Base-by-base conservation (phyloP, 495 filamentous ascomycete genomes). In the Apodospora peruviana region DNA sequence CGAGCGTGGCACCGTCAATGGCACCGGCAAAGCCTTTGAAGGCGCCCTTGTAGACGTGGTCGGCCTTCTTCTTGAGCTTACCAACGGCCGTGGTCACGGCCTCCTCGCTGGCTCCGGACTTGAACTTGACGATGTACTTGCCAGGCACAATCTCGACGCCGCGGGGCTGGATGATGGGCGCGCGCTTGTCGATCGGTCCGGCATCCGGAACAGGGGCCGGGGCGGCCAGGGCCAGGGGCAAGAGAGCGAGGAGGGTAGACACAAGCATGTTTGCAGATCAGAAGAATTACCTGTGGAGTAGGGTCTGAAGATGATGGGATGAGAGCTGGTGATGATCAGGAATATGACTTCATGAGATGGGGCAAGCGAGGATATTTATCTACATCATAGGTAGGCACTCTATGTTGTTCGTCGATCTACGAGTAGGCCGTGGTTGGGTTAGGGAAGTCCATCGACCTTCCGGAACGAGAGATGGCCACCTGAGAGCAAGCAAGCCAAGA, bases 101-200 rank as follows among this genome's bases (percentile, higher is more conserved):
- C 1, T 61, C 56, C 19, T 64, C 53, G 46, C 47, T 57, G 42
- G 59, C 52, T 38, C 71, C 66, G 14, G 73, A 69, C 43, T 78
- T 76, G 51, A 81, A 62, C 58, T 78, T 74, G 58, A 82, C 72
- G 40, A 82, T 77, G 65, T 80, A 82, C 55, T 73, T 75, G 58
- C 69, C 67, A 19, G 69, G 62, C 20, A 81, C 52, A 46, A 73
- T 47, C 18, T 62, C 49, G 38, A 51, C 53, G 40, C 51, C 57
- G 40, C 69, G 55, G n/a, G 69, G 62, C 47, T 59, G 48, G 53
- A 70, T 57, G 39, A 71, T 51, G 34, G 69, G 67, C 19, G 61
- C 59, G 3, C 57, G 53, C 50, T 52, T 49, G 18, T 50, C 48
- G 19, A 57, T 12, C 34, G 45, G 18, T 18, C 35, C 35, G 19